Evolutionary conservation across 306 rosid genomes (phyloP).

Genomic region (Potentilla sterilis): DNA sequence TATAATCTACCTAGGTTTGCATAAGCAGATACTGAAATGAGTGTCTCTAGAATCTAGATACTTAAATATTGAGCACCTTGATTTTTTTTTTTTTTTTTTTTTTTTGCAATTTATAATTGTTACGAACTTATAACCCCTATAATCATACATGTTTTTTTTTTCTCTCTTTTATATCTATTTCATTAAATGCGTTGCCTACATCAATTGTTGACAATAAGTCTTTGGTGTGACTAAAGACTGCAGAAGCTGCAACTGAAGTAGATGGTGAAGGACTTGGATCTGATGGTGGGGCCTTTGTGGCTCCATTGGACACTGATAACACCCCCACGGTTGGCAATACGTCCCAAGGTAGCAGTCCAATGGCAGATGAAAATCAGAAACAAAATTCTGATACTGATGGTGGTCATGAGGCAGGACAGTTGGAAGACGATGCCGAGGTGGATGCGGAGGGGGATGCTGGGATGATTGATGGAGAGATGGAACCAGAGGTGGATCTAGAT

Average conservation of each 20-base stretch:
- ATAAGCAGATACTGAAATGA: neutral
- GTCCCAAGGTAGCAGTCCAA: conserved; percentile 60
- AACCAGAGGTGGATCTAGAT: conserved; percentile 73
- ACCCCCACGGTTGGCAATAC: conserved; percentile 34
- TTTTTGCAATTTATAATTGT: neutral
- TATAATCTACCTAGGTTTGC: neutral
- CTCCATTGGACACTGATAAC: conserved; percentile 63
- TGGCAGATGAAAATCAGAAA: conserved; percentile 73
- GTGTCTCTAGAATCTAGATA: neutral
- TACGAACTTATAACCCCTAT: neutral
- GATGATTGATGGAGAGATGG: conserved; percentile 79
- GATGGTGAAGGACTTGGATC: conserved; percentile 68
- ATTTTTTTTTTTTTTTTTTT: neutral
- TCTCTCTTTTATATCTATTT: neutral
- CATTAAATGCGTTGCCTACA: conserved; percentile 7
- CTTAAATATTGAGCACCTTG: neutral
- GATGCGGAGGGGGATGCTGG: conserved; percentile 66
- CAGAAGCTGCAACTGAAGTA: conserved; percentile 59
- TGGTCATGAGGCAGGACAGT: conserved; percentile 80
- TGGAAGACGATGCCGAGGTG: conserved; percentile 77
- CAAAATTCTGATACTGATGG: conserved; percentile 71
- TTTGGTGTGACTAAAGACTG: conserved; percentile 36
- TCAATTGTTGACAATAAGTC: neutral
- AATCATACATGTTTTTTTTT: neutral
- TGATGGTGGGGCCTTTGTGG: conserved; percentile 44